Evolutionary conservation across 2,329 filamentous ascomycete genomes (phyloP).

Genomic region (Colletotrichum agaves): DNA sequence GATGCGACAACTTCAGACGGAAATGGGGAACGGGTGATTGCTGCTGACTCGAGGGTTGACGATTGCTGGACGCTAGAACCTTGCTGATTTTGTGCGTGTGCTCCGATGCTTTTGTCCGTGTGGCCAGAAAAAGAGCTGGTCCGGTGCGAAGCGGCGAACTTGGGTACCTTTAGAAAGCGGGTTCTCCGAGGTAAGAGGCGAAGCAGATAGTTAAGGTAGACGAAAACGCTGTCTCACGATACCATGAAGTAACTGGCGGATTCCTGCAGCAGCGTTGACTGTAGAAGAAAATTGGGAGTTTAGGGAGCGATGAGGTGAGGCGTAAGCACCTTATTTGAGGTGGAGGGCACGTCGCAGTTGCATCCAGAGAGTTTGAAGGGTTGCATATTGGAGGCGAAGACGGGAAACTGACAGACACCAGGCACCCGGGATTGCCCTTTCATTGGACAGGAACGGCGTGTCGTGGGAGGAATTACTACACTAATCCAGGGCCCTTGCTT

Average conservation of each 20-base stretch:
- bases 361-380: not conserved
- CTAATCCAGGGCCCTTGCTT: not conserved
- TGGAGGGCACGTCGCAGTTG: not conserved
- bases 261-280: not conserved
- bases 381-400: constrained; percentile 13
- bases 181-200: too few relatives aligned
- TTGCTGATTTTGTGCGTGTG: constrained; percentile 20
- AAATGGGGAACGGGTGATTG: not conserved
- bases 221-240: not conserved
- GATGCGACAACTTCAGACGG: constrained; percentile 18
- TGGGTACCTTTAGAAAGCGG: not conserved
- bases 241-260: not conserved
- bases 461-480: too few relatives aligned
- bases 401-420: constrained; percentile 15
- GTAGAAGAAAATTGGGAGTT: constrained; percentile 18
- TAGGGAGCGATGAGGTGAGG: constrained; percentile 2
- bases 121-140: not conserved
- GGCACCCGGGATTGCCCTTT: not conserved
- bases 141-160: not conserved
- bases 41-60: constrained; percentile 33
- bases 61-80: constrained; percentile 14
- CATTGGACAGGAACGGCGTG: constrained; percentile 18
- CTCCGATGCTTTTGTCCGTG: constrained; percentile 14
- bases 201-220: too few relatives aligned
- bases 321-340: not conserved